These are phyloP conservation scores for Prunus mira DNA, from an alignment of 306 rosid species.

Conservation along the genomic window DNA sequence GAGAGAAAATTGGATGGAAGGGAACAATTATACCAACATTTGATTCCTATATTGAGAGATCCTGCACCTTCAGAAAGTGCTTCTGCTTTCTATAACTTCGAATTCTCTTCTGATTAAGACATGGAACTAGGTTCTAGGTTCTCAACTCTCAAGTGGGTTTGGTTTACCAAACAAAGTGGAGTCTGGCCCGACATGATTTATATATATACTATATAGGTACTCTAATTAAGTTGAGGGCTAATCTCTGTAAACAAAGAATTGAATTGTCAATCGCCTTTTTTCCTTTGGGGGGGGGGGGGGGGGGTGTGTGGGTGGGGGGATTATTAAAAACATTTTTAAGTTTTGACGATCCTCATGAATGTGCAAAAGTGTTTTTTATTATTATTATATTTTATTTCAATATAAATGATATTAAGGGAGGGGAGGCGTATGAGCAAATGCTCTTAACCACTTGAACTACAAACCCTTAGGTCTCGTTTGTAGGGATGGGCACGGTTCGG, in stretches of 20 bases:
- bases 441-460: too few species aligned
- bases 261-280: too few species aligned
- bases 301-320: too few species aligned
- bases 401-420: not conserved
- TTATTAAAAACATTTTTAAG: too few species aligned
- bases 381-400: too few species aligned
- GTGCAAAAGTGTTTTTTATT: too few species aligned
- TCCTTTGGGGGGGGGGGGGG: too few species aligned
- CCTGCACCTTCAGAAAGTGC: slow-evolving; percentile 6
- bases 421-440: too few species aligned
- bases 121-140: slow-evolving; percentile 35
- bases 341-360: too few species aligned
- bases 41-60: not conserved
- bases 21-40: slow-evolving; percentile 1
- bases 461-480: too few species aligned
- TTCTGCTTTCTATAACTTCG: not conserved
- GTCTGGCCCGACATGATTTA: not conserved
- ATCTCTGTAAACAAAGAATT: not conserved
- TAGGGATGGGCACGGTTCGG: too few species aligned
- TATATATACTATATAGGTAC: not conserved
- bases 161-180: not conserved
- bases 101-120: slow-evolving; percentile 19
- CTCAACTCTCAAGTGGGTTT: slow-evolving; percentile 16
- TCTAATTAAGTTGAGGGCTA: not conserved
- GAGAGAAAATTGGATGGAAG: not conserved